These are phyloP conservation scores for Talaromyces amestolkiae DNA, from an alignment of 2,329 filamentous ascomycete species.

Conservation along the genomic window DNA sequence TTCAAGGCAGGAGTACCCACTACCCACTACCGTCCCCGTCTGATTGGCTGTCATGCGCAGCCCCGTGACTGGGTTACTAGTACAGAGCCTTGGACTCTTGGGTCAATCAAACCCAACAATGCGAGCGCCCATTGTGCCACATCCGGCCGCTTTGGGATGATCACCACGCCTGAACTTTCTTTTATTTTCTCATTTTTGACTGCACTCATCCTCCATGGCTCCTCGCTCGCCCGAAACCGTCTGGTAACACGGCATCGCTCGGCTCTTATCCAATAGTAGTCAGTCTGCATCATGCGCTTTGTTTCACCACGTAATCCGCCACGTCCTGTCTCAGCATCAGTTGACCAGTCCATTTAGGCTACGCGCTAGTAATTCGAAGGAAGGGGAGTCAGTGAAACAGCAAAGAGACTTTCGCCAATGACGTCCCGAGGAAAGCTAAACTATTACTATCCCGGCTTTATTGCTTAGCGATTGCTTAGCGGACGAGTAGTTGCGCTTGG, in stretches of 20 bases:
- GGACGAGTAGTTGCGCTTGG: not conserved
- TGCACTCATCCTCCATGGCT: not conserved
- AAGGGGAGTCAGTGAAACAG: not conserved
- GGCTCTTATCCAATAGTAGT: not conserved
- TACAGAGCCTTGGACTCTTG: no score
- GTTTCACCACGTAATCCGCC: not conserved
- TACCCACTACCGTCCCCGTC: not conserved
- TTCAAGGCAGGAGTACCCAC: not conserved
- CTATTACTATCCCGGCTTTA: not conserved
- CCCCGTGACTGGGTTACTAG: not conserved
- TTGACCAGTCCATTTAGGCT: not conserved
- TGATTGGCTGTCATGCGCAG: not conserved
- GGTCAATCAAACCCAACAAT: not conserved
- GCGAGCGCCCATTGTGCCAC: not conserved
- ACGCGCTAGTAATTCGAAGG: not conserved
- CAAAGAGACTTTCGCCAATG: not conserved
- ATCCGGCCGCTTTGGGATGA: constrained; percentile 7
- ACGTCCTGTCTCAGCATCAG: not conserved
- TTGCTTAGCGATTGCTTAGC: constrained; percentile 1
- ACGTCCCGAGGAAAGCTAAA: not conserved
- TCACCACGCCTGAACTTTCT: constrained; percentile 7
- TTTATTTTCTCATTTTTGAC: not conserved
- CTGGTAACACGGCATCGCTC: not conserved
- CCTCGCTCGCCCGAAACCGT: not conserved
- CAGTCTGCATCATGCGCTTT: not conserved